Percentiles rank a stretch among this genome's conserved stretches.
phyloP scores from a whole-genome alignment of 139 green algal species.

The Desmodesmus armatus region DNA sequence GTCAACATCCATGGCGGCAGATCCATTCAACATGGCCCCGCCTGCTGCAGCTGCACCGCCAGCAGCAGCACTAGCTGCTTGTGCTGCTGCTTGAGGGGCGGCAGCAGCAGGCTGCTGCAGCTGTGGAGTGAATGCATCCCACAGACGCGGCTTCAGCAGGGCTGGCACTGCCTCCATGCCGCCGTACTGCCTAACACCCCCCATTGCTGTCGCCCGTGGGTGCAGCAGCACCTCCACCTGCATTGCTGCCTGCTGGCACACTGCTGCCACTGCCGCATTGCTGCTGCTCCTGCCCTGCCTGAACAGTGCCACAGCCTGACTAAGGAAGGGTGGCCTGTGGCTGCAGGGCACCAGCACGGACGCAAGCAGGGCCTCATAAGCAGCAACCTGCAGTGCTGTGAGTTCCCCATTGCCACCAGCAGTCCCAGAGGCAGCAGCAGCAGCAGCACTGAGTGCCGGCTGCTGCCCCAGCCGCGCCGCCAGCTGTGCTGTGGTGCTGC shows the following conservation, averaged over 20 bases:
- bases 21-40: too few species aligned
- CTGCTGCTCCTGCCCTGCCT: conserved; percentile 10
- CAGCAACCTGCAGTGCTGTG: conserved; percentile 50
- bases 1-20: too few species aligned
- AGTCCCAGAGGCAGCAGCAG: neutral
- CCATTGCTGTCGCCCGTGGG: conserved; percentile 39
- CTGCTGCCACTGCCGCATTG: conserved; percentile 27
- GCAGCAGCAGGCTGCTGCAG: neutral
- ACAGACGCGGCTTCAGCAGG: conserved; percentile 54
- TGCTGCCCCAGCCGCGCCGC: conserved; percentile 25
- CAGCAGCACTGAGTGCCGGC: conserved; percentile 20
- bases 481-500: conserved; percentile 44
- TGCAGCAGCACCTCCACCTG: conserved; percentile 64
- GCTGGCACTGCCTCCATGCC: conserved; percentile 17
- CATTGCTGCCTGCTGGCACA: conserved; percentile 11
- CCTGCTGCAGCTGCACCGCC: neutral
- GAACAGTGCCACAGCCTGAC: conserved; percentile 59
- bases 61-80: neutral
- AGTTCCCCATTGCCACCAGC: neutral
- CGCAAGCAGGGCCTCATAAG: conserved; percentile 60
- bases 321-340: conserved; percentile 61
- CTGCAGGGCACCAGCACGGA: conserved; percentile 62
- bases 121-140: conserved; percentile 43
- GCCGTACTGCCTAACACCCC: neutral
- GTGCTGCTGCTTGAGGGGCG: too few species aligned